phyloP scores from a whole-genome alignment of 2,329 filamentous ascomycete species.

The Scortechinia acanthostroma region DNA sequence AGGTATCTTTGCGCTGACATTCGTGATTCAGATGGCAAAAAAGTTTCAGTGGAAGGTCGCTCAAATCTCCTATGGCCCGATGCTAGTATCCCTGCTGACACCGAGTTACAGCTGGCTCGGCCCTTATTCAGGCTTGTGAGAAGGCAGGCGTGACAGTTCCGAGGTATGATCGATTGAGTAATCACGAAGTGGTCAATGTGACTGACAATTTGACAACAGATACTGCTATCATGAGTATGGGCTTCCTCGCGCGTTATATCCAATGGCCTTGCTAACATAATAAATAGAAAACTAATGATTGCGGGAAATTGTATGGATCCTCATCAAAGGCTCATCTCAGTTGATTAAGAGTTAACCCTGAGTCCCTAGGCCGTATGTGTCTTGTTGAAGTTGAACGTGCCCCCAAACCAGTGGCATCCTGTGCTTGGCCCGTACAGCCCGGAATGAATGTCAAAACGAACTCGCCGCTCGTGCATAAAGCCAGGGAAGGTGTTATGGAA shows the following conservation, averaged over 20 bases:
- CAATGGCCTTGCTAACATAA: constrained; percentile 14
- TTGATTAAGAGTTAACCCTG: constrained; percentile 15
- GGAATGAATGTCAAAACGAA: constrained; percentile 99
- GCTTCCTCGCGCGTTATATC: constrained; percentile 12
- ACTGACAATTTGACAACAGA: constrained; percentile 39
- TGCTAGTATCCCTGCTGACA: constrained; percentile 23
- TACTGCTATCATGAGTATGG: constrained; percentile 97
- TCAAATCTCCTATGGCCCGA: no score
- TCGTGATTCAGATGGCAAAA: constrained; percentile 74
- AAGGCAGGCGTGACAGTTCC: constrained; percentile 88
- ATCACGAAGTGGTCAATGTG: constrained; percentile 2
- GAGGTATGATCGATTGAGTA: constrained; percentile 43
- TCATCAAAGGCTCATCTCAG: constrained; percentile 9
- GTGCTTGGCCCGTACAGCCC: constrained; percentile 95
- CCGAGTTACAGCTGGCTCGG: constrained; percentile 70
- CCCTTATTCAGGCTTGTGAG: constrained; percentile 97
- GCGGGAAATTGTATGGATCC: constrained; percentile 72
- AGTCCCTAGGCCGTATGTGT: constrained; percentile 69
- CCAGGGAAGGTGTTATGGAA: constrained; percentile 97
- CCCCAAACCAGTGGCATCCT: constrained; percentile 95
- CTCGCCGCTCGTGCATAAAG: constrained; percentile 92
- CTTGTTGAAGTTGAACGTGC: constrained; percentile 94
- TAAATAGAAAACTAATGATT: constrained; percentile 83
- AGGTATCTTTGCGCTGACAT: constrained; percentile 15
- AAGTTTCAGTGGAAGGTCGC: constrained; percentile 92